phyloP scores from a whole-genome alignment of 179 eudicot genomes.

The Silene noctiflora region DNA sequence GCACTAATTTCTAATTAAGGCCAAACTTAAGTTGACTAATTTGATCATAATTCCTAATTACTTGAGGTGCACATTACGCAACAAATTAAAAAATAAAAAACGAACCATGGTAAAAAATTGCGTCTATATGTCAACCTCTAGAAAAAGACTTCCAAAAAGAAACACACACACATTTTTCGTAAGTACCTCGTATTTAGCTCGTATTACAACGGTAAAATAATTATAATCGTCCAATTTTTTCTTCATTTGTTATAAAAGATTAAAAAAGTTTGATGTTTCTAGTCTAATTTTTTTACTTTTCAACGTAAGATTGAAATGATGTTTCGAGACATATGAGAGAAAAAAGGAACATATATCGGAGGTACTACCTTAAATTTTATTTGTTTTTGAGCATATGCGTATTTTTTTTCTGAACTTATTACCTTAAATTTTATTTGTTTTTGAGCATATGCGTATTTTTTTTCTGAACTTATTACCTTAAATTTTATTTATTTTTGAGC shows the following conservation, averaged over 20 bases:
- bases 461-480: too few relatives aligned
- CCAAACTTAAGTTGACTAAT: conserved; percentile 10
- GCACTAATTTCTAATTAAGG: background rate
- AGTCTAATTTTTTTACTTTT: background rate
- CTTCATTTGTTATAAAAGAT: background rate
- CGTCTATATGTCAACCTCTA: conserved; percentile 1
- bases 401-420: too few relatives aligned
- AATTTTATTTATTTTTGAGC: too few relatives aligned
- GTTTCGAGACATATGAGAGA: background rate
- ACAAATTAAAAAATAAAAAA: background rate
- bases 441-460: too few relatives aligned
- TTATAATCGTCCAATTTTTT: conserved; percentile 4
- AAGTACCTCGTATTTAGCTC: background rate
- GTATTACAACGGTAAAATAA: background rate
- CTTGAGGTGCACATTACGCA: background rate
- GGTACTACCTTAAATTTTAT: too few relatives aligned
- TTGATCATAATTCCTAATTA: background rate
- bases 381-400: too few relatives aligned
- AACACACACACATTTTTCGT: background rate
- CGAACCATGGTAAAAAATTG: conserved; percentile 8
- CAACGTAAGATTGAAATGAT: background rate
- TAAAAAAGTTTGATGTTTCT: background rate
- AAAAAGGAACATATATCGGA: too few relatives aligned
- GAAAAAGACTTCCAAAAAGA: background rate
- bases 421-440: too few relatives aligned